Evolutionary conservation across 352 stramenopile species (phyloP).

Genomic region (Phytophthora colocasiae): DNA sequence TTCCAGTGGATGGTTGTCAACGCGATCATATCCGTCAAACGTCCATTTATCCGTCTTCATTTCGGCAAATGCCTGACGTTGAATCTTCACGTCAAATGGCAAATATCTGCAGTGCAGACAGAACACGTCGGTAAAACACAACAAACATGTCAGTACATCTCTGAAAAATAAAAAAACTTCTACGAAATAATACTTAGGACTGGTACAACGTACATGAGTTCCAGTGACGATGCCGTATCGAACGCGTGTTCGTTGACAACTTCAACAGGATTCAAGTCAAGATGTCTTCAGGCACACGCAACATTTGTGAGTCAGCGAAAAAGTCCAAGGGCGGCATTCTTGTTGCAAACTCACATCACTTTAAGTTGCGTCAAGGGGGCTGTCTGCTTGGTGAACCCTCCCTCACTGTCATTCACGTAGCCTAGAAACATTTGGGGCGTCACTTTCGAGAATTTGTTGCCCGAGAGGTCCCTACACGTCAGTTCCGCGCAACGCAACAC

Average conservation of each 20-base stretch:
- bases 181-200: background rate
- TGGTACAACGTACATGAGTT: slow-evolving; percentile 62
- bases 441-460: slow-evolving; percentile 75
- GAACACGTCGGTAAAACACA: slow-evolving; percentile 5
- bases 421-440: slow-evolving; percentile 74
- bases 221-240: slow-evolving; percentile 48
- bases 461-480: slow-evolving; percentile 57
- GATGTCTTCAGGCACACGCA: slow-evolving; percentile 41
- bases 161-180: background rate
- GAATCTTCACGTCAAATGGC: slow-evolving; percentile 78
- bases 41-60: slow-evolving; percentile 76
- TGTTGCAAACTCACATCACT: slow-evolving; percentile 64
- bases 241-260: slow-evolving; percentile 86
- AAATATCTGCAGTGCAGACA: slow-evolving; percentile 48
- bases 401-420: slow-evolving; percentile 59
- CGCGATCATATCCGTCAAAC: slow-evolving; percentile 71
- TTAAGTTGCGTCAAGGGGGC: slow-evolving; percentile 61
- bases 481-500: slow-evolving; percentile 12
- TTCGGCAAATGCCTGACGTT: slow-evolving; percentile 75
- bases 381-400: slow-evolving; percentile 53
- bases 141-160: slow-evolving; percentile 1
- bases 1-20: slow-evolving; percentile 58
- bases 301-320: slow-evolving; percentile 10
- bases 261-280: slow-evolving; percentile 77
- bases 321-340: background rate